These are phyloP conservation scores for Conringia planisiliqua DNA, from an alignment of 345 rosid genomes.

Conservation along the genomic window DNA sequence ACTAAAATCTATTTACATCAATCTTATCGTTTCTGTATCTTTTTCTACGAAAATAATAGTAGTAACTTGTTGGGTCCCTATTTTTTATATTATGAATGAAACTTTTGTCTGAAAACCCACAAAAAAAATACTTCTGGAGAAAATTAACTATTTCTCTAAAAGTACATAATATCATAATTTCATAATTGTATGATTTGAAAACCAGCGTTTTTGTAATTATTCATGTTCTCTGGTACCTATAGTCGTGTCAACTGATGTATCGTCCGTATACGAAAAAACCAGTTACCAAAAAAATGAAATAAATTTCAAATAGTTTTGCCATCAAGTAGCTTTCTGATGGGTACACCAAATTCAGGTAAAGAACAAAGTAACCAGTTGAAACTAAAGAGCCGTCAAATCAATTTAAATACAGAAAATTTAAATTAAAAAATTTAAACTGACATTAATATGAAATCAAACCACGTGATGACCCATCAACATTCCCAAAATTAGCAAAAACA, in stretches of 20 bases:
- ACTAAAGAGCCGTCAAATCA: background rate
- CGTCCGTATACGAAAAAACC: slow-evolving; percentile 18
- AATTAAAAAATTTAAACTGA: background rate
- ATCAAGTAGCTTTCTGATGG: slow-evolving; percentile 12
- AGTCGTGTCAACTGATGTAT: slow-evolving; percentile 28
- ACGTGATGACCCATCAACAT: too few species aligned
- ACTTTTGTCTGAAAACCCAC: background rate
- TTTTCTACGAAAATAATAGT: background rate
- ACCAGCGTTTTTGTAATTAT: slow-evolving; percentile 14
- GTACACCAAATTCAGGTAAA: slow-evolving; percentile 29
- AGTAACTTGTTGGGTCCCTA: background rate
- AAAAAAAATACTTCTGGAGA: background rate
- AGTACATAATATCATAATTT: background rate
- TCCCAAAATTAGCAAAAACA: too few species aligned
- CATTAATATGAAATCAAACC: background rate
- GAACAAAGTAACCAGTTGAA: slow-evolving; percentile 24
- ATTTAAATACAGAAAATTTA: background rate
- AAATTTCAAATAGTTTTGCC: background rate
- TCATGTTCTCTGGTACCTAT: slow-evolving; percentile 13
- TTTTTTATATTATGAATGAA: background rate
- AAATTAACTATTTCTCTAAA: slow-evolving; percentile 5
- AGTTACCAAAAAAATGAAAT: slow-evolving; percentile 20
- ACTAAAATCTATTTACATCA: background rate
- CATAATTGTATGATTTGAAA: slow-evolving; percentile 25
- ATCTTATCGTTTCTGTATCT: slow-evolving; percentile 5